phyloP scores from a whole-genome alignment of 2,329 filamentous ascomycete species.

The Ascochyta fabae region DNA sequence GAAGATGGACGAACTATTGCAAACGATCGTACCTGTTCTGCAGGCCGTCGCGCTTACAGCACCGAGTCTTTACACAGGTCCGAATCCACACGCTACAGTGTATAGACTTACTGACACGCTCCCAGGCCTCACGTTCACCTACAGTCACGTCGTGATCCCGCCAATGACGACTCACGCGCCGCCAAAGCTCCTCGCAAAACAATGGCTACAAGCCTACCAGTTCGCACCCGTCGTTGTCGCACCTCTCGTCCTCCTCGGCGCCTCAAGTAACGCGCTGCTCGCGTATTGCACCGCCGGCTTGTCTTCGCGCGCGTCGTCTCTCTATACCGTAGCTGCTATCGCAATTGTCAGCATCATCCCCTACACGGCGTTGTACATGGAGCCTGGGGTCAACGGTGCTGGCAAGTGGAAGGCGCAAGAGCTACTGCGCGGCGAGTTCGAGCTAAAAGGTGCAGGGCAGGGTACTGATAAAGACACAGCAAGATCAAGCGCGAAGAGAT shows the following conservation, averaged over 20 bases:
- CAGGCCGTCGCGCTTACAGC: conserved; percentile 32
- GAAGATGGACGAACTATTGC: background rate
- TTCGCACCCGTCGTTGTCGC: conserved; percentile 47
- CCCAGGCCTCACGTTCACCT: conserved; percentile 39
- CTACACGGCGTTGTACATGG: conserved; percentile 49
- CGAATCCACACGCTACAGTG: background rate
- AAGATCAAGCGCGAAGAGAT: conserved; percentile 18
- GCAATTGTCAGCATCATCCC: conserved; percentile 43
- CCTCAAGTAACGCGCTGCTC: conserved; percentile 41
- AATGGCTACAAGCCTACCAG: conserved; percentile 51
- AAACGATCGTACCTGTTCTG: conserved; percentile 5
- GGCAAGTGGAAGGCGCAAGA: conserved; percentile 49
- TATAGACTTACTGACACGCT: background rate
- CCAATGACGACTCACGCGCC: conserved; percentile 44
- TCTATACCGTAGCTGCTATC: conserved; percentile 37
- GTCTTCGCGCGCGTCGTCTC: conserved; percentile 2
- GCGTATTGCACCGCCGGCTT: conserved; percentile 20
- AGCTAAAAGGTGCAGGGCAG: conserved; percentile 17
- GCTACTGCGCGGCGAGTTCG: conserved; percentile 36
- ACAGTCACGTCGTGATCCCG: conserved; percentile 47
- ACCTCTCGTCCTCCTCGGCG: conserved; percentile 44
- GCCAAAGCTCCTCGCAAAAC: conserved; percentile 45
- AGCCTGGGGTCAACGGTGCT: conserved; percentile 49
- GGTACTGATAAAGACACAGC: conserved; percentile 26
- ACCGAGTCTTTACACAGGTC: conserved; percentile 37